These are phyloP conservation scores for Lentinula boryana DNA, from an alignment of 768 basidiomycete genomes.

Conservation along the genomic window DNA sequence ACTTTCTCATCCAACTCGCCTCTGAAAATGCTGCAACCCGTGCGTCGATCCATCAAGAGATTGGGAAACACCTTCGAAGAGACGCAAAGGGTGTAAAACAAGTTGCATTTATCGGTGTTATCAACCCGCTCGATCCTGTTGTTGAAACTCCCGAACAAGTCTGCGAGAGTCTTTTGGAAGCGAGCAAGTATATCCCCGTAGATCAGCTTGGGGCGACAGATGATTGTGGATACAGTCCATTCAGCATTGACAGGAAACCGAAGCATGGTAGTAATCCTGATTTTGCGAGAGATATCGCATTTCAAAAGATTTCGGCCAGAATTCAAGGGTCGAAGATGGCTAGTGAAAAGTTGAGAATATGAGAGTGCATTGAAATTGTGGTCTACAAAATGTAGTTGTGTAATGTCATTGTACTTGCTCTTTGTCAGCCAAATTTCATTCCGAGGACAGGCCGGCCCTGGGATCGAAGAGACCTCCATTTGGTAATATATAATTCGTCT, in stretches of 20 bases:
- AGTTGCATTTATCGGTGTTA: conserved; percentile 4
- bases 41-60: conserved; percentile 1
- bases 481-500: not conserved
- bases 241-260: conserved; percentile 2
- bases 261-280: conserved; percentile 4
- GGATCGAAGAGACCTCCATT: not conserved
- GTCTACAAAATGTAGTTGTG: too few relatives aligned
- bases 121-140: conserved; percentile 1
- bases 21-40: not conserved
- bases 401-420: not conserved
- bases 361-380: not conserved
- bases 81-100: conserved; percentile 5
- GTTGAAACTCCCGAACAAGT: conserved; percentile 2
- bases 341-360: not conserved
- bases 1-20: conserved; percentile 7
- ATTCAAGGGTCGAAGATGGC: conserved; percentile 1
- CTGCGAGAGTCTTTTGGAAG: not conserved
- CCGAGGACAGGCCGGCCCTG: not conserved
- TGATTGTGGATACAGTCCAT: conserved; percentile 6
- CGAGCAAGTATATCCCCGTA: conserved; percentile 1
- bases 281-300: conserved; percentile 6
- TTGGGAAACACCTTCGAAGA: conserved; percentile 4
- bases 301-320: conserved; percentile 5
- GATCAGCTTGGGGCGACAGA: conserved; percentile 6
- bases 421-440: not conserved